Conservation (phyloP, 768 basidiomycete species). For the Coprinopsis cinerea region DNA sequence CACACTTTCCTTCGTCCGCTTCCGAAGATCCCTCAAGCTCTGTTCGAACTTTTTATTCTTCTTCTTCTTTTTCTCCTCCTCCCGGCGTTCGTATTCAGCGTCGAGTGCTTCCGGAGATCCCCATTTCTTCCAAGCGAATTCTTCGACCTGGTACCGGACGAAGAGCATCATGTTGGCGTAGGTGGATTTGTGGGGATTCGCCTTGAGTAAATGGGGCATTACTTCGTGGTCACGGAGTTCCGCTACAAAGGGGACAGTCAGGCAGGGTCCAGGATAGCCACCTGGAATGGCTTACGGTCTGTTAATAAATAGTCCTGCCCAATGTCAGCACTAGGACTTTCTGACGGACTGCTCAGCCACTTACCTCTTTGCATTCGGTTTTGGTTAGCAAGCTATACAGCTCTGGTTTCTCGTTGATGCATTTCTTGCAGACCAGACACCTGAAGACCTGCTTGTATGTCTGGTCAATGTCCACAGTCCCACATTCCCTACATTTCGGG, state of each 20-base stretch:
- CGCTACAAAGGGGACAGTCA: slow-evolving; percentile 39
- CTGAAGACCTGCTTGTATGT: slow-evolving; percentile 77
- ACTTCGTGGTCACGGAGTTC: slow-evolving; percentile 90
- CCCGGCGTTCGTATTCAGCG: slow-evolving; percentile 75
- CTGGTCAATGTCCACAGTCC: slow-evolving; percentile 84
- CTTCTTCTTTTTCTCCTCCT: slow-evolving; percentile 79
- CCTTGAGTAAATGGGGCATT: slow-evolving; percentile 89
- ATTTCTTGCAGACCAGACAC: slow-evolving; percentile 81
- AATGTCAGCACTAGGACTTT: slow-evolving; percentile 8
- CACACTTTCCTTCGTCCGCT: slow-evolving; percentile 80
- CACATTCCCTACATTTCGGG: slow-evolving; percentile 83
- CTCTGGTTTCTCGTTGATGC: slow-evolving; percentile 86
- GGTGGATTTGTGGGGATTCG: slow-evolving; percentile 91
- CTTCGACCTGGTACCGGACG: slow-evolving; percentile 89
- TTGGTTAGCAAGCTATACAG: slow-evolving; percentile 95
- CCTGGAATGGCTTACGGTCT: slow-evolving; percentile 56
- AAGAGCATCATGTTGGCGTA: slow-evolving; percentile 99
- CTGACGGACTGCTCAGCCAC: too few species aligned
- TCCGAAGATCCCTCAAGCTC: slow-evolving; percentile 75
- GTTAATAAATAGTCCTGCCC: slow-evolving; percentile 91
- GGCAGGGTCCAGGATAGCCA: neutral
- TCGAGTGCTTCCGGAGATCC: slow-evolving; percentile 89
- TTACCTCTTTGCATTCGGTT: slow-evolving; percentile 94
- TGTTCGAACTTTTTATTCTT: slow-evolving; percentile 95
- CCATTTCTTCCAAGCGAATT: slow-evolving; percentile 98